Conservation (phyloP, 2,329 filamentous ascomycete species). For the Fusarium acutatum region DNA sequence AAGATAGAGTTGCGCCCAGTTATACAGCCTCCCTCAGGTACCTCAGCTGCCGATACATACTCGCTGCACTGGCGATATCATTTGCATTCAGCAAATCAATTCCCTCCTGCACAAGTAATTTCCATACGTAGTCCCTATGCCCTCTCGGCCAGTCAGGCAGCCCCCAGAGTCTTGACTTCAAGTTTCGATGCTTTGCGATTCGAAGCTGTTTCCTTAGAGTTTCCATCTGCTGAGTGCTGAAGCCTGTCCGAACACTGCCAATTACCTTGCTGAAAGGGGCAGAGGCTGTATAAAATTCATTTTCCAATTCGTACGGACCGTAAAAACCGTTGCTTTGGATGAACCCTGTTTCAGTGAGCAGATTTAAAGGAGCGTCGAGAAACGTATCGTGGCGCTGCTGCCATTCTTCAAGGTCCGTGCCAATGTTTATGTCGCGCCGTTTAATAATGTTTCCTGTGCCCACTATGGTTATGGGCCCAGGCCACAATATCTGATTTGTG, state of each 20-base stretch:
- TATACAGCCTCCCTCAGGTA: neutral
- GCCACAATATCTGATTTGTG: neutral
- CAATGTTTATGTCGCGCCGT: neutral
- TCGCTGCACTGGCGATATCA: neutral
- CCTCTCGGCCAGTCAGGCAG: neutral
- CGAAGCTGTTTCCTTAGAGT: neutral
- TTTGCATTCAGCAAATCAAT: neutral
- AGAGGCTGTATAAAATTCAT: neutral
- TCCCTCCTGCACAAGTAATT: neutral
- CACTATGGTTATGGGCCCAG: neutral
- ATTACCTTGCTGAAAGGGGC: neutral
- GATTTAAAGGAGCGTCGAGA: neutral
- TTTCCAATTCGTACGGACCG: neutral
- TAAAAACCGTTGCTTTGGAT: neutral
- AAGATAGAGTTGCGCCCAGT: neutral
- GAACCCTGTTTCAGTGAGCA: neutral
- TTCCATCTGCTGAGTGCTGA: neutral
- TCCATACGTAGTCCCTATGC: neutral
- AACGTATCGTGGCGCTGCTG: neutral
- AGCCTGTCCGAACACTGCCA: neutral
- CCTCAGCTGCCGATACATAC: neutral
- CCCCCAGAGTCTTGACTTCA: neutral
- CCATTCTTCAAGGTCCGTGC: neutral
- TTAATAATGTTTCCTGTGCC: neutral
- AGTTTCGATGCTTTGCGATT: neutral